Base-by-base conservation (phyloP, 1,284 basidiomycete species). In the Tilletia horrida region DNA sequence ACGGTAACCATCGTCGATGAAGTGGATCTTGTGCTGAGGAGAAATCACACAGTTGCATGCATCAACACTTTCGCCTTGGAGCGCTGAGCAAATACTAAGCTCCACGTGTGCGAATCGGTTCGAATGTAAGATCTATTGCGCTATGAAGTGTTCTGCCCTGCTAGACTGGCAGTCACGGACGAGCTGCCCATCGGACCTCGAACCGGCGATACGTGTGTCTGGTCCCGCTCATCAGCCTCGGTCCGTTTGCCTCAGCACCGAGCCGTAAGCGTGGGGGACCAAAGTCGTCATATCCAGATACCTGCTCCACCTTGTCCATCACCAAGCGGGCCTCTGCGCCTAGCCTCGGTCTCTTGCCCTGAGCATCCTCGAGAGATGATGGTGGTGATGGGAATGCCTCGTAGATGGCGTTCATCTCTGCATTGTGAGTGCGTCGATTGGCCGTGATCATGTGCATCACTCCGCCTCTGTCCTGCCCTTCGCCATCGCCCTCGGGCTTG, bases 371-470 rank as follows among this genome's bases (percentile, higher is more conserved):
- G n/a, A 6, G 14, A 27, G n/a, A 21, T 27, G 21, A 21, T 27
- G 21, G 50, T 14, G 23, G 21, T 27, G 18, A 27, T 52, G 63
- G 27, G 45, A 80, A 78, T 1, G 71, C 71, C 18, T 69, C 45
- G 55, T 80, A 76, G 23, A 80, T 69, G 2, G 75, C 70, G 40
- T 67, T 63, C 55, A 80, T 63, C 69, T 80, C 78, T 23, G 65
- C 55, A 21, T 61, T 59, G 59, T 80, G 77, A 21, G 76, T 78
- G 1, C 67, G 65, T 11, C 78, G 66, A 4, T 77, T 64, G 2
- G 78, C 74, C 3, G 74, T 52, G 69, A 78, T 73, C 29, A 80
- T 27, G 52, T 78, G 76, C 31, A 80, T 66, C 44, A 72, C 23
- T 65, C 43, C 47, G 13, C 29, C 43, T 9, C 13, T 18, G 3